Conservation (phyloP, 768 basidiomycete species). For the Rhodotorula babjevae region DNA sequence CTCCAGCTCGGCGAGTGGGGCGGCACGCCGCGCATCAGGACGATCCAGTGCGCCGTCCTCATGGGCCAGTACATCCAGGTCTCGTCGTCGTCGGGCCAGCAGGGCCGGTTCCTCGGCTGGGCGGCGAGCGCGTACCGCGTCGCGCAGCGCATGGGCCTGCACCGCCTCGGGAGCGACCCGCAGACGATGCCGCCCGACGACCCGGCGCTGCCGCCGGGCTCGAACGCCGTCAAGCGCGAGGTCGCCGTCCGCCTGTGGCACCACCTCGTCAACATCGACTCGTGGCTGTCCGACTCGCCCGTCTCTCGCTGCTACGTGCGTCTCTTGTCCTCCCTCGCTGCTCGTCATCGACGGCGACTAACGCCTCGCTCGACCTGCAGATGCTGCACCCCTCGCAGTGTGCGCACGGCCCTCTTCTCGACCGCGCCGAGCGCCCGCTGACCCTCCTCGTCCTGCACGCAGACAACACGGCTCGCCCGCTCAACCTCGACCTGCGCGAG, state of each 20-base stretch:
- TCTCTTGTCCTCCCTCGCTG: background rate
- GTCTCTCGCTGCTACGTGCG: conserved; percentile 29
- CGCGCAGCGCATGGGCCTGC: conserved; percentile 33
- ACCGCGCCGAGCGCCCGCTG: rapidly evolving
- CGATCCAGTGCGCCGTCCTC: conserved; percentile 24
- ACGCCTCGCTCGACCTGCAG: background rate
- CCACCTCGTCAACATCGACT: conserved; percentile 28
- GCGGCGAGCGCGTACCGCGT: conserved; percentile 26
- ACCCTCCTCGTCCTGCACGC: background rate
- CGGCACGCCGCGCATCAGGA: conserved; percentile 34
- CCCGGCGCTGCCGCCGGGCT: conserved; percentile 33
- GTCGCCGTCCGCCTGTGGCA: conserved; percentile 24
- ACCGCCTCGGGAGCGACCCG: conserved; percentile 24
- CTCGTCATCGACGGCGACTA: too few relatives aligned
- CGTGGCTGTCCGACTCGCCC: conserved; percentile 31
- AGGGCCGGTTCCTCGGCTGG: conserved; percentile 33
- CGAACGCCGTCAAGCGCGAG: conserved; percentile 34
- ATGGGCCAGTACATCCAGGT: conserved; percentile 31
- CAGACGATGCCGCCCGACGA: conserved; percentile 37
- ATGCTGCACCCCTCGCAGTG: conserved; percentile 36
- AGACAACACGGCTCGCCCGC: conserved; percentile 34
- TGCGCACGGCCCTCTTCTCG: background rate
- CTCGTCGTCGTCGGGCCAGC: conserved; percentile 27
- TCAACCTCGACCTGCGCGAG: conserved; percentile 27
- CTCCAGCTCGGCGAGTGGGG: conserved; percentile 38